A percentile compares a stretch with the other conserved stretches of the same genome.
phyloP scores from a whole-genome alignment of 805 yeast species.

The Metschnikowia anglica region DNA sequence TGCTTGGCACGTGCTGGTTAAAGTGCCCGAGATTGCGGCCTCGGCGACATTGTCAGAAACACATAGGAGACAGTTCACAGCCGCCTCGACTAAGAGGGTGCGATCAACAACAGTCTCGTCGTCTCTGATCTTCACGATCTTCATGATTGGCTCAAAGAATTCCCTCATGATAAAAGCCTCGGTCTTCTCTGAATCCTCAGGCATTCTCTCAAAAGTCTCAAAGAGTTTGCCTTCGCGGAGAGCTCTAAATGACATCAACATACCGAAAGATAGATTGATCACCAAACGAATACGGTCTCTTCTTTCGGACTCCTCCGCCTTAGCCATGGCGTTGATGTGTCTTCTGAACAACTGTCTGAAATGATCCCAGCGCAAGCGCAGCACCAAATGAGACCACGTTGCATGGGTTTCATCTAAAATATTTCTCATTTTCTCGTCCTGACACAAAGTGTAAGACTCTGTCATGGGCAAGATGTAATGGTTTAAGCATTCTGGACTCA shows the following conservation, averaged over 20 bases:
- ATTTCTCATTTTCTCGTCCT: constrained; percentile 56
- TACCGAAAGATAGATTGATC: constrained; percentile 54
- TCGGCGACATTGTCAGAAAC: constrained; percentile 56
- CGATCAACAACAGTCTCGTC: constrained; percentile 77
- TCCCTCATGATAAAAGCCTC: constrained; percentile 51
- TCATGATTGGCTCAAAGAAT: constrained; percentile 60
- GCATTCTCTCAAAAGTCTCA: constrained; percentile 26
- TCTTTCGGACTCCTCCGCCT: constrained; percentile 40
- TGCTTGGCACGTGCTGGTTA: constrained; percentile 86
- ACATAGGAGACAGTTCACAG: constrained; percentile 64
- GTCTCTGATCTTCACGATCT: constrained; percentile 60
- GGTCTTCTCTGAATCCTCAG: constrained; percentile 26
- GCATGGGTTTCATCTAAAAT: constrained; percentile 64
- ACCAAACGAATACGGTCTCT: constrained; percentile 60
- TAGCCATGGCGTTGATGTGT: constrained; percentile 50
- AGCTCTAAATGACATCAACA: constrained; percentile 34
- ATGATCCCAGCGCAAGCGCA: constrained; percentile 72
- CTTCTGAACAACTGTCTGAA: constrained; percentile 72
- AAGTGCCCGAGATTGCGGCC: constrained; percentile 70
- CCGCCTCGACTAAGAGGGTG: constrained; percentile 78
- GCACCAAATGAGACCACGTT: constrained; percentile 58
- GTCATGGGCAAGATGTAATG: constrained; percentile 83
- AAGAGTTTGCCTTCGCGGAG: constrained; percentile 15
- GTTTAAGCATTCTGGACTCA: constrained; percentile 61
- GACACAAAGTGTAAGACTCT: constrained; percentile 70